Evolutionary conservation across 1,139 yeast genomes (phyloP), one percentile per base, ranked within the genome.

Genomic region (Cylindricascospora bacillispora): DNA sequence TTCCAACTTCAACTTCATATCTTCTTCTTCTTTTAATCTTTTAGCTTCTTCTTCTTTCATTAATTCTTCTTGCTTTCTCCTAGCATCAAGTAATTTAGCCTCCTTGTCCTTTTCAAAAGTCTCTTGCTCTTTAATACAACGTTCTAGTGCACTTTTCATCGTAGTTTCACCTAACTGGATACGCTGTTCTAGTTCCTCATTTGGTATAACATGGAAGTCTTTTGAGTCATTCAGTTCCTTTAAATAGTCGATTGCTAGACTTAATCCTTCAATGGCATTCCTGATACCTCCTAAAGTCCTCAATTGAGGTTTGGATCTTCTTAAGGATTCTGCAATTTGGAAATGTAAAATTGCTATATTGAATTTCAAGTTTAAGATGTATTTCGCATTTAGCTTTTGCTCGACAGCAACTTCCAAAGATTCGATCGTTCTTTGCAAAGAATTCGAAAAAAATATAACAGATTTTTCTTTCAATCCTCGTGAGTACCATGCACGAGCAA

Each of bases 401-500:
- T 44, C 45, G 10, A 56, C 49, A 15, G 63, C 59, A 24, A 54
- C 48, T 3, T 54, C 60, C 28, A 70, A 59, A 0, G 95, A 85
- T 39, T 63, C 60, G 41, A 66, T 60, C 10, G 83, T 67, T 42
- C 70, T 73, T 22, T 69, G 73, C 33, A 83, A 61, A 0, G 94
- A 71, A 34, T 66, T 72, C 29, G 66, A 61, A 35, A 77, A 68
- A 35, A 67, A 73, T 5, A 61, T 67, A 29, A 78, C 52, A 33
- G 69, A 77, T 52, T 71, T 72, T 42, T 85, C 94, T 20, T 64
- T 60, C 33, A 66, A 55, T 6, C 89, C 98, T 49, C 95, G 70
- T 15, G 77, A 68, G 41, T 76, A 74, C 95, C 97, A 89, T 2
- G 93, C 89, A 39, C 92, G 70, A 22, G 94, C 95, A 36, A 89